These are phyloP conservation scores for Stereum hirsutum DNA, from an alignment of 1,284 basidiomycete species.

Conservation along the genomic window DNA sequence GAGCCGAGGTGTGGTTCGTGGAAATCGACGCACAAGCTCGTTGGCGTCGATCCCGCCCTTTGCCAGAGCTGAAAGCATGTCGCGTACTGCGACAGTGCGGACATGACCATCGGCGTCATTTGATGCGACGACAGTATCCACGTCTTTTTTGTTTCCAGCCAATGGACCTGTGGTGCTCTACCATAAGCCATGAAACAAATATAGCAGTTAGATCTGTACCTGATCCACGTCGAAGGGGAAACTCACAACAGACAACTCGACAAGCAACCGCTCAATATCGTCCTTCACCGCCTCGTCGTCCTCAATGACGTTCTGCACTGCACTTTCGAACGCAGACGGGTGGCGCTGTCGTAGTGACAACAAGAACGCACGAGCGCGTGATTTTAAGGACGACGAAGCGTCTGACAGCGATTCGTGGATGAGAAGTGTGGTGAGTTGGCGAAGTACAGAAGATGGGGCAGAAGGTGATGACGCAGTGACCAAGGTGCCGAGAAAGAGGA, in stretches of 20 bases:
- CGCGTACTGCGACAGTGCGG: constrained; percentile 42
- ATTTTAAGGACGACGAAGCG: constrained; percentile 9
- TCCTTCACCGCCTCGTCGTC: constrained; percentile 31
- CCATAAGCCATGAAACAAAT: not conserved
- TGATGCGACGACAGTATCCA: constrained; percentile 45
- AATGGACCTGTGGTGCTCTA: not conserved
- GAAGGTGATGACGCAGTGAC: constrained; percentile 11
- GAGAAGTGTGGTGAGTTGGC: constrained; percentile 26
- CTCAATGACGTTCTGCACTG: constrained; percentile 27
- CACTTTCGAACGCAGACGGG: constrained; percentile 33
- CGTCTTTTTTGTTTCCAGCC: constrained; percentile 6
- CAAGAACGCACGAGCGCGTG: constrained; percentile 20
- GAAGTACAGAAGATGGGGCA: constrained; percentile 27
- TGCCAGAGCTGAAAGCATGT: constrained; percentile 32
- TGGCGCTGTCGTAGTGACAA: constrained; percentile 44
- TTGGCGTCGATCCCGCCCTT: constrained; percentile 17
- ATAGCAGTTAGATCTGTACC: not conserved
- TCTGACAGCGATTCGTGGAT: constrained; percentile 20
- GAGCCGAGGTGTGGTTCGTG: no score
- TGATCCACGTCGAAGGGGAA: constrained; percentile 2
- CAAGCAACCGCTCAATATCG: constrained; percentile 37
- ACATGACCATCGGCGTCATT: constrained; percentile 39
- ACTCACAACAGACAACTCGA: constrained; percentile 47
- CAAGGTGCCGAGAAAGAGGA: not conserved
- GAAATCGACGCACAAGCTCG: constrained; percentile 29